These are phyloP conservation scores for Neurospora pannonica DNA, from an alignment of 495 filamentous ascomycete genomes.

Conservation along the genomic window DNA sequence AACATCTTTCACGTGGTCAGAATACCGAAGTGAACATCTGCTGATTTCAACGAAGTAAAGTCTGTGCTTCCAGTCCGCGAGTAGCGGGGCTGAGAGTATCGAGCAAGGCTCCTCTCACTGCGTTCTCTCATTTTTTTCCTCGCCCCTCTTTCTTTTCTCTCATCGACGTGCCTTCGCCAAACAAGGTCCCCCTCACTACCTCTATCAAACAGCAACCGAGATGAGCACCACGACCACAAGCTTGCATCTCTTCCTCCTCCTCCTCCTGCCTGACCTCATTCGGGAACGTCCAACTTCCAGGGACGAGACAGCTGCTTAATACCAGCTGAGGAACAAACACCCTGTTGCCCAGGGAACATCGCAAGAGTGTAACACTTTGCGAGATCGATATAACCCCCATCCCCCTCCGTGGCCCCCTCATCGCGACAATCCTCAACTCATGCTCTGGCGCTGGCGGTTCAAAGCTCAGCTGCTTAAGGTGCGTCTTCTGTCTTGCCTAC, in stretches of 20 bases:
- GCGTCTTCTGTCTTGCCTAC: not conserved
- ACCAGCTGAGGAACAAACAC: not conserved
- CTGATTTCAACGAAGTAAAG: not conserved
- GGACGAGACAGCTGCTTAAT: not conserved
- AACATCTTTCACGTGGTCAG: not conserved
- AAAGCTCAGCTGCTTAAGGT: not conserved
- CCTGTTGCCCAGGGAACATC: not conserved
- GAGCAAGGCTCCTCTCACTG: not conserved
- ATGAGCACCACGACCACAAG: not conserved
- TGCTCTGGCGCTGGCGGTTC: not conserved
- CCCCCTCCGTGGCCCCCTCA: not conserved
- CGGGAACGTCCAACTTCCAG: not conserved
- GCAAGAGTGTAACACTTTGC: not conserved
- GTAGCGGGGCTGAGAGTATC: not conserved
- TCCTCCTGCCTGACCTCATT: not conserved
- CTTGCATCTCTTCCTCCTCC: not conserved
- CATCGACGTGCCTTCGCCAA: not conserved
- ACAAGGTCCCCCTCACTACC: not conserved
- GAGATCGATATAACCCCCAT: not conserved
- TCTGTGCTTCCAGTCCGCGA: not conserved
- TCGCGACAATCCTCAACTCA: not conserved
- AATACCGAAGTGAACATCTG: not conserved
- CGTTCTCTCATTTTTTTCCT: not conserved
- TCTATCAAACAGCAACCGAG: not conserved
- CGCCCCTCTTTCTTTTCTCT: not conserved